These are phyloP conservation scores for Claviceps capensis DNA, from an alignment of 2,329 filamentous ascomycete genomes.

Conservation along the genomic window DNA sequence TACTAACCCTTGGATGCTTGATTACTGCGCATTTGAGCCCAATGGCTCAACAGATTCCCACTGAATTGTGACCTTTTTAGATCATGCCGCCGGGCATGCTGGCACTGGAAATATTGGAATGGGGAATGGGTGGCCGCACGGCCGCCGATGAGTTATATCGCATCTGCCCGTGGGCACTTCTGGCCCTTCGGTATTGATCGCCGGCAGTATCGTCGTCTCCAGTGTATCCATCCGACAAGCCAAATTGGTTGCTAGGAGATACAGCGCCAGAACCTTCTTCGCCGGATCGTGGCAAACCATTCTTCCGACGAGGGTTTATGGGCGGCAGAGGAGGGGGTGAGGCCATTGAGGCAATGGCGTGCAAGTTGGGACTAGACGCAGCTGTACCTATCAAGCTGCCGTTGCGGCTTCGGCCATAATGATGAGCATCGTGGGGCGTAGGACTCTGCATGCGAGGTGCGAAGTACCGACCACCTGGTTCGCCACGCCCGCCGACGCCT, in stretches of 20 bases:
- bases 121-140: constrained; percentile 1
- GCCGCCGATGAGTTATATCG: constrained; percentile 2
- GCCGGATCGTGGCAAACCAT: constrained; percentile 21
- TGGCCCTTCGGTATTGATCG: constrained; percentile 1
- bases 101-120: constrained; percentile 15
- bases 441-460: not conserved
- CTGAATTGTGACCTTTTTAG: constrained; percentile 9
- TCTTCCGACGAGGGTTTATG: constrained; percentile 43
- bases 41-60: not conserved
- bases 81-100: constrained; percentile 32
- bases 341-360: constrained; percentile 18
- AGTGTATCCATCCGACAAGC: not conserved
- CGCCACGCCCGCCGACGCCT: constrained; percentile 1
- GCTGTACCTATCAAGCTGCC: constrained; percentile 20
- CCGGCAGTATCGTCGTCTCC: not conserved
- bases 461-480: constrained; percentile 13
- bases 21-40: too few relatives aligned
- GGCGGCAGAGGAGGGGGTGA: constrained; percentile 39
- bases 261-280: constrained; percentile 16
- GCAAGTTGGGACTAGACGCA: constrained; percentile 24
- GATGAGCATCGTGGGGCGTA: constrained; percentile 7
- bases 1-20: not conserved
- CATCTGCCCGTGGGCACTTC: not conserved
- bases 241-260: not conserved
- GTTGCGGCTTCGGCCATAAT: constrained; percentile 19